phyloP scores from a whole-genome alignment of 2,329 filamentous ascomycete genomes.

The Aspergillus costaricaensis region DNA sequence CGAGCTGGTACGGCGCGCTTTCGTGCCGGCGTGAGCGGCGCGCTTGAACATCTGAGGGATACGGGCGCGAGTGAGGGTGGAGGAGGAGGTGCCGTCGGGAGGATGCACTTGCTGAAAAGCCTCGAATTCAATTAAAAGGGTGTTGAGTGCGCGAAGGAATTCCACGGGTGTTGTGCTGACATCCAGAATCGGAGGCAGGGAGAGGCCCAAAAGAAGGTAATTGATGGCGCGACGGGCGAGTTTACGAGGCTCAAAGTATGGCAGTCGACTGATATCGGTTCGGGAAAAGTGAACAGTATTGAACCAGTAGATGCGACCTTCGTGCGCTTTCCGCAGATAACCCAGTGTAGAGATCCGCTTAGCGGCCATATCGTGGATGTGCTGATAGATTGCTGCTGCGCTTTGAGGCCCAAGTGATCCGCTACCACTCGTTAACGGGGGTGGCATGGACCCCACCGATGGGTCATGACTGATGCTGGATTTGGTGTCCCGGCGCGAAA shows the following conservation, averaged over 20 bases:
- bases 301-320: conserved; percentile 96
- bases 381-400: conserved; percentile 60
- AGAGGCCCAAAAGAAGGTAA: conserved; percentile 88
- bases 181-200: conserved; percentile 85
- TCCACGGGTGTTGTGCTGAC: conserved; percentile 77
- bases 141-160: conserved; percentile 83
- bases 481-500: conserved; percentile 40
- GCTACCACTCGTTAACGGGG: conserved; percentile 34
- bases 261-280: conserved; percentile 74
- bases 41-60: conserved; percentile 83
- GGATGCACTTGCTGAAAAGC: conserved; percentile 86
- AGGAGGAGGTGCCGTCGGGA: conserved; percentile 69
- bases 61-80: conserved; percentile 72
- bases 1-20: conserved; percentile 59
- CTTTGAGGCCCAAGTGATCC: conserved; percentile 48
- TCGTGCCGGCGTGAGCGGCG: conserved; percentile 58
- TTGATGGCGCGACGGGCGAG: conserved; percentile 89
- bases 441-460: conserved; percentile 28
- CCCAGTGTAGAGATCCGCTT: conserved; percentile 94
- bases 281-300: conserved; percentile 93
- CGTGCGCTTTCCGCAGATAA: conserved; percentile 92
- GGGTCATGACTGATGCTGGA: conserved; percentile 33
- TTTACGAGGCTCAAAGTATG: conserved; percentile 82
- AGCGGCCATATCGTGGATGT: conserved; percentile 79
- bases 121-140: conserved; percentile 87